Conservation (phyloP, 805 yeast genomes). For the Wickerhamiella galacta region DNA sequence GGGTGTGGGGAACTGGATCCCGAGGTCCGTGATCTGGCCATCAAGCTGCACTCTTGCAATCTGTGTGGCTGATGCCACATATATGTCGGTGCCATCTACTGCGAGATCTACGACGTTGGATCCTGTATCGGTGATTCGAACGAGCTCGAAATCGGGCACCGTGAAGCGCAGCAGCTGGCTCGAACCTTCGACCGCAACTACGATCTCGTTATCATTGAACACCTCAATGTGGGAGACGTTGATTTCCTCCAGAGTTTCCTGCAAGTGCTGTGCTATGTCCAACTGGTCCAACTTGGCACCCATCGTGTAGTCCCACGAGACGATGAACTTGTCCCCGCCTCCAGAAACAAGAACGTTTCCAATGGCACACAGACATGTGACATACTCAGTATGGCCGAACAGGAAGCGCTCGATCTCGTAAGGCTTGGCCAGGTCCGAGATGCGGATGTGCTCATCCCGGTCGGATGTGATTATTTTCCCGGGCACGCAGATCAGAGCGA, state of each 20-base stretch:
- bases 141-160: conserved; percentile 5
- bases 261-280: conserved; percentile 28
- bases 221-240: conserved; percentile 8
- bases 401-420: conserved; percentile 67
- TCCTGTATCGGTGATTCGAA: conserved; percentile 2
- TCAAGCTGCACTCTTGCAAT: neutral
- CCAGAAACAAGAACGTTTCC: conserved; percentile 54
- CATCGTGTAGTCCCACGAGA: conserved; percentile 65
- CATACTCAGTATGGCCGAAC: conserved; percentile 74
- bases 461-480: conserved; percentile 61
- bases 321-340: conserved; percentile 74
- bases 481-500: conserved; percentile 37
- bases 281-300: conserved; percentile 34
- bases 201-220: conserved; percentile 1
- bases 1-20: conserved; percentile 1
- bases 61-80: conserved; percentile 3
- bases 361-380: conserved; percentile 46
- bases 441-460: conserved; percentile 88
- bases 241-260: conserved; percentile 15
- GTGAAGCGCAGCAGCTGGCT: conserved; percentile 5
- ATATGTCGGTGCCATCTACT: conserved; percentile 2
- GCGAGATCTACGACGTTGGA: conserved; percentile 7
- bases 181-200: conserved; percentile 9
- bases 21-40: neutral
- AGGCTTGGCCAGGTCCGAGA: conserved; percentile 63